Percentiles rank a stretch among this genome's conserved stretches.
Conservation (phyloP, 2,329 filamentous ascomycete genomes). For the Akanthomyces lecanii region DNA sequence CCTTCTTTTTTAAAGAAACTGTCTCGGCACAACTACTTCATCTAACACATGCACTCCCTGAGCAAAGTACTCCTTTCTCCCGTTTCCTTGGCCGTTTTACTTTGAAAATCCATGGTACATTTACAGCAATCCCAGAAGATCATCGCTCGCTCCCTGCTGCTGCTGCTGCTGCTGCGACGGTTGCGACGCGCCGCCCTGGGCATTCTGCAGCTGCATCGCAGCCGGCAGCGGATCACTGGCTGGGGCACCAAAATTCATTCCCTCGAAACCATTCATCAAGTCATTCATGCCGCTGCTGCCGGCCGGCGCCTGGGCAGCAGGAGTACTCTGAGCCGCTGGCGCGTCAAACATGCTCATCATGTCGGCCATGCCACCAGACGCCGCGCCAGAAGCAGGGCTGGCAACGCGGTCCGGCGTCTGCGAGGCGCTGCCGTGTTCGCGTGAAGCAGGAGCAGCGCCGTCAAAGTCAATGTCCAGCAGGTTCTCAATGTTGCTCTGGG, state of each 20-base stretch:
- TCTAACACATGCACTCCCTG: not conserved
- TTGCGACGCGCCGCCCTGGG: slow-evolving; percentile 25
- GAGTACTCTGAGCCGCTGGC: slow-evolving; percentile 48
- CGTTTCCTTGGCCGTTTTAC: not conserved
- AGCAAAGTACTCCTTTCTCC: too few species aligned
- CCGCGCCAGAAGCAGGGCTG: slow-evolving; percentile 50
- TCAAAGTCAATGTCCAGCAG: slow-evolving; percentile 95
- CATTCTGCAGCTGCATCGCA: slow-evolving; percentile 50
- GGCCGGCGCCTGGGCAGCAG: slow-evolving; percentile 26
- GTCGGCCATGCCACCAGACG: slow-evolving; percentile 52
- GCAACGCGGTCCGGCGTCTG: slow-evolving; percentile 66
- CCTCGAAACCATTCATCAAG: slow-evolving; percentile 83
- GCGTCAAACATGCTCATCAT: slow-evolving; percentile 70
- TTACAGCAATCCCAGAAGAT: slow-evolving; percentile 48
- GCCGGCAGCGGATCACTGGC: slow-evolving; percentile 60
- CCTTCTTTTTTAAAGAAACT: not conserved
- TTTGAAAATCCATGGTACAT: slow-evolving; percentile 18
- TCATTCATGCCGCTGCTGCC: slow-evolving; percentile 68
- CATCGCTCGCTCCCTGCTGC: slow-evolving; percentile 56
- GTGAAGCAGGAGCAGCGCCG: slow-evolving; percentile 83
- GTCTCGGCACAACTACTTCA: not conserved
- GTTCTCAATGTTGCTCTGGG: slow-evolving; percentile 84
- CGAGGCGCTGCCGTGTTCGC: slow-evolving; percentile 53
- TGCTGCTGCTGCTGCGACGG: slow-evolving; percentile 30
- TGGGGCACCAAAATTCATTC: slow-evolving; percentile 66